phyloP scores from a whole-genome alignment of 1,139 yeast genomes.

The Hyphopichia khmerensis region DNA sequence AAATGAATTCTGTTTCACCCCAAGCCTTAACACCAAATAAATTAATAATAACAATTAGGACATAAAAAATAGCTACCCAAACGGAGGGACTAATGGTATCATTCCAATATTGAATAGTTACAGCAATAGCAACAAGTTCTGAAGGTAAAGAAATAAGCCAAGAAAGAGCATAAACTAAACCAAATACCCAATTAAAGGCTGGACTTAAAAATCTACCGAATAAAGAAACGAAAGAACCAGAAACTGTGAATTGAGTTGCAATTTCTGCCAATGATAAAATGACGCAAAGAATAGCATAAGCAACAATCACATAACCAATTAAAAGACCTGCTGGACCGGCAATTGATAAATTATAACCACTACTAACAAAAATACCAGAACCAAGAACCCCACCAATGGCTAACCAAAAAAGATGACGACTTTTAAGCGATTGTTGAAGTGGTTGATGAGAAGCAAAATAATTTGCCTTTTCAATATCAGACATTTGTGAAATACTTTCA shows the following conservation, averaged over 20 bases:
- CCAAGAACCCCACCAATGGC: conserved; percentile 44
- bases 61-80: conserved; percentile 44
- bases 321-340: conserved; percentile 73
- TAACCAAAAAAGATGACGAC: conserved; percentile 45
- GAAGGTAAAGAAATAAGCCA: conserved; percentile 47
- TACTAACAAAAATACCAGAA: conserved; percentile 60
- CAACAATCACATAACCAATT: conserved; percentile 47
- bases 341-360: conserved; percentile 62
- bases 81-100: conserved; percentile 37
- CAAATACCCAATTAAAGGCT: conserved; percentile 56
- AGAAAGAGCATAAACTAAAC: conserved; percentile 39
- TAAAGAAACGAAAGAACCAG: conserved; percentile 59
- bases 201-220: conserved; percentile 63
- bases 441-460: conserved; percentile 40
- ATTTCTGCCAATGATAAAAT: conserved; percentile 64
- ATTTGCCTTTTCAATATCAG: conserved; percentile 35
- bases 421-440: conserved; percentile 34
- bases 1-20: conserved; percentile 45
- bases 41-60: conserved; percentile 38
- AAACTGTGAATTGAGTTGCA: conserved; percentile 59
- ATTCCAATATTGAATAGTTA: conserved; percentile 45
- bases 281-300: conserved; percentile 48
- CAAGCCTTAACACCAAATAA: conserved; percentile 46
- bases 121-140: conserved; percentile 44
- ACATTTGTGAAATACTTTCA: conserved; percentile 27